phyloP scores from a whole-genome alignment of 805 yeast species.

The Komagataella pastoris region DNA sequence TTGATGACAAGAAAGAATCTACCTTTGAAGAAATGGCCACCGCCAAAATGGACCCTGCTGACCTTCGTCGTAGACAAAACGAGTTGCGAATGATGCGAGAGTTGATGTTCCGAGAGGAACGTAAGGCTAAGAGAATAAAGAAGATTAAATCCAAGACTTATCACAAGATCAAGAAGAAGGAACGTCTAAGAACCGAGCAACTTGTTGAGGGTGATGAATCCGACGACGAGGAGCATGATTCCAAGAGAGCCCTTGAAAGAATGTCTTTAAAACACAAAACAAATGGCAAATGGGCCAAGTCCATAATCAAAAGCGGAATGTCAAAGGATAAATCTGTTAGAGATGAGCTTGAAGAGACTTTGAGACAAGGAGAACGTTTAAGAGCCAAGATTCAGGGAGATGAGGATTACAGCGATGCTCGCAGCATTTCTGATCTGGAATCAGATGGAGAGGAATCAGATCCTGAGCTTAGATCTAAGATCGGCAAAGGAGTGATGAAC shows the following conservation, averaged over 20 bases:
- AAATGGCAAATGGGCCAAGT: conserved; percentile 80
- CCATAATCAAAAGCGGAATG: conserved; percentile 82
- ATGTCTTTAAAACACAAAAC: conserved; percentile 88
- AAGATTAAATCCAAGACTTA: conserved; percentile 90
- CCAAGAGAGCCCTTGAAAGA: conserved; percentile 77
- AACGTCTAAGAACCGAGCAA: conserved; percentile 54
- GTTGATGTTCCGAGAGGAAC: conserved; percentile 90
- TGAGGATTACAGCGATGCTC: conserved; percentile 22
- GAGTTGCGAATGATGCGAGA: conserved; percentile 90
- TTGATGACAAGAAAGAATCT: conserved; percentile 65
- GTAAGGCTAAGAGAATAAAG: conserved; percentile 80
- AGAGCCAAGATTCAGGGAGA: conserved; percentile 60
- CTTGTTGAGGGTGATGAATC: conserved; percentile 49
- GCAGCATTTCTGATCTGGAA: conserved; percentile 38
- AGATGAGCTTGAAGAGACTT: conserved; percentile 89
- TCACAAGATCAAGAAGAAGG: conserved; percentile 78
- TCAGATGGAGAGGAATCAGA: conserved; percentile 25
- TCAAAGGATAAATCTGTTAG: conserved; percentile 76
- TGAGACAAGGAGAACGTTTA: conserved; percentile 72
- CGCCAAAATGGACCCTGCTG: conserved; percentile 71
- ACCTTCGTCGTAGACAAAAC: conserved; percentile 58
- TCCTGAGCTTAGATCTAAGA: conserved; percentile 24
- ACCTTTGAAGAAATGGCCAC: conserved; percentile 79
- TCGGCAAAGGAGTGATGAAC: conserved; percentile 83
- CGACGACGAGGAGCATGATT: conserved; percentile 49